Conservation (phyloP, 495 filamentous ascomycete species). For the Daldinia vernicosa region DNA sequence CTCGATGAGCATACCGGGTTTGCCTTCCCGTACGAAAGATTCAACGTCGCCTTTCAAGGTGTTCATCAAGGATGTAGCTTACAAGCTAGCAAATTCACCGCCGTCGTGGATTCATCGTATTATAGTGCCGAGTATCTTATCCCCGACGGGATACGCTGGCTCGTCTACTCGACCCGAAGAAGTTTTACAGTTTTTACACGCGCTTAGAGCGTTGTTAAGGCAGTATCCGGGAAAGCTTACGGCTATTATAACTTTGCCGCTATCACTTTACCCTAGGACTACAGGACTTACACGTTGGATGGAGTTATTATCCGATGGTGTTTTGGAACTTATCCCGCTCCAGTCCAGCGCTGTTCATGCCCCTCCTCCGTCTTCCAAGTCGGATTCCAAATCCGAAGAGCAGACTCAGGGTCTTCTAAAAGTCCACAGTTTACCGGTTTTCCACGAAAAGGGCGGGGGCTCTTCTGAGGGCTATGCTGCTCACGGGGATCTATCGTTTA, state of each 20-base stretch:
- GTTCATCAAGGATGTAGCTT: slow-evolving; percentile 68
- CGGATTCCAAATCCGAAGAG: slow-evolving; percentile 65
- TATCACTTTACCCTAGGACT: slow-evolving; percentile 80
- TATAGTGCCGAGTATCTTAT: slow-evolving; percentile 83
- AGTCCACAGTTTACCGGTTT: slow-evolving; percentile 81
- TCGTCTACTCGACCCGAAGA: slow-evolving; percentile 71
- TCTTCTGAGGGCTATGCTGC: slow-evolving; percentile 71
- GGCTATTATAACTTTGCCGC: slow-evolving; percentile 78
- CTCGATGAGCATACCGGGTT: slow-evolving; percentile 46
- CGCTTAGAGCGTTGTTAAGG: slow-evolving; percentile 76
- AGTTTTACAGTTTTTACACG: slow-evolving; percentile 85
- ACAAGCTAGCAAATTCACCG: slow-evolving; percentile 65
- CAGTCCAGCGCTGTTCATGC: slow-evolving; percentile 70
- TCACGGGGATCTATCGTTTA: slow-evolving; percentile 90
- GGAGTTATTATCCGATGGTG: slow-evolving; percentile 84
- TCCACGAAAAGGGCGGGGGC: slow-evolving; percentile 86
- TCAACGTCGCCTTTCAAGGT: slow-evolving; percentile 66
- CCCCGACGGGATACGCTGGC: slow-evolving; percentile 80
- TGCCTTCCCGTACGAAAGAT: slow-evolving; percentile 29
- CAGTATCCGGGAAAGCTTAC: slow-evolving; percentile 71
- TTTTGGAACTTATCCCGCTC: slow-evolving; percentile 88
- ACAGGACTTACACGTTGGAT: slow-evolving; percentile 87
- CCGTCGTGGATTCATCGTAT: slow-evolving; percentile 78
- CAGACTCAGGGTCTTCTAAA: slow-evolving; percentile 86
- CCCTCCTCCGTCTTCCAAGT: slow-evolving; percentile 56